These are phyloP conservation scores for Pseudophaeomoniella oleicola DNA, from an alignment of 2,329 filamentous ascomycete species.

Conservation along the genomic window DNA sequence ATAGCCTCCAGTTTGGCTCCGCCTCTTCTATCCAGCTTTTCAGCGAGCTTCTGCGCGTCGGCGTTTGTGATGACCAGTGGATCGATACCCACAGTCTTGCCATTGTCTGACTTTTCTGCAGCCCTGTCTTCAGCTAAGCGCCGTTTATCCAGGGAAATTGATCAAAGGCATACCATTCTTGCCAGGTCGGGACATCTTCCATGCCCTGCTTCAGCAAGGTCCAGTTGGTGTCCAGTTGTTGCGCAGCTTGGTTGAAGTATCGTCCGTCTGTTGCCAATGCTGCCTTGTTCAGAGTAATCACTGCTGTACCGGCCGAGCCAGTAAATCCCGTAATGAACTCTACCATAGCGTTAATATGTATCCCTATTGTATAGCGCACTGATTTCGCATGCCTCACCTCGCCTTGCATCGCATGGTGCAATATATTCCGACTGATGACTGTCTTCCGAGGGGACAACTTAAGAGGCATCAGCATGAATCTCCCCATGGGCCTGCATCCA, in stretches of 20 bases:
- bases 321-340: slow-evolving; percentile 89
- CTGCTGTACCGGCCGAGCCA: slow-evolving; percentile 84
- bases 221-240: slow-evolving; percentile 89
- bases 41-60: slow-evolving; percentile 59
- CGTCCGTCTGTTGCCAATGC: slow-evolving; percentile 87
- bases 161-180: slow-evolving; percentile 63
- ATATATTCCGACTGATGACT: slow-evolving; percentile 98
- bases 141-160: slow-evolving; percentile 1
- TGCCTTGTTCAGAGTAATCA: slow-evolving; percentile 74
- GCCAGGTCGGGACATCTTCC: slow-evolving; percentile 90
- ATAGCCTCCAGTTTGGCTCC: slow-evolving; percentile 64
- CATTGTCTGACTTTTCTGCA: slow-evolving; percentile 69
- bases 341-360: slow-evolving; percentile 13
- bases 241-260: slow-evolving; percentile 92
- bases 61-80: slow-evolving; percentile 70
- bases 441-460: slow-evolving; percentile 93
- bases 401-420: slow-evolving; percentile 80
- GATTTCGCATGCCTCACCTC: slow-evolving; percentile 35
- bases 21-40: slow-evolving; percentile 76
- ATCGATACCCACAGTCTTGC: slow-evolving; percentile 82
- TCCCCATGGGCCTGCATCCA: slow-evolving; percentile 14
- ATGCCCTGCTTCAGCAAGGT: slow-evolving; percentile 79
- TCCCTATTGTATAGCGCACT: slow-evolving; percentile 3
- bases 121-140: slow-evolving; percentile 28
- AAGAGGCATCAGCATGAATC: slow-evolving; percentile 6